A percentile compares a stretch with the other conserved stretches of the same genome.
Conservation (phyloP, 139 green algal species). For the Chlamydomonas schloesseri region DNA sequence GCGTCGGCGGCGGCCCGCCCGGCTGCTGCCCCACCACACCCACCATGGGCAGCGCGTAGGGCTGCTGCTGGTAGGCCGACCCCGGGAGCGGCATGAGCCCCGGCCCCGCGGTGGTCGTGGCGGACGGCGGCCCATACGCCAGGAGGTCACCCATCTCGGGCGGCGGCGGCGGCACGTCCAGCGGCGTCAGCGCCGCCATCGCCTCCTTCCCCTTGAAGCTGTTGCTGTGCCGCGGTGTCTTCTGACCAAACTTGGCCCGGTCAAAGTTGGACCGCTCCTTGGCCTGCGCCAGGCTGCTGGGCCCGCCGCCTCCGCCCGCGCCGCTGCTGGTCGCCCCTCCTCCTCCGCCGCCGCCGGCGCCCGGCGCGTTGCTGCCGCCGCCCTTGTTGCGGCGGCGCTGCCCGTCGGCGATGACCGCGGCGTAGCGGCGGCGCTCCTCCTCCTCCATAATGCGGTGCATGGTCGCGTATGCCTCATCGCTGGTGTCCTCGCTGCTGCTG, state of each 20-base stretch:
- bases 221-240: constrained; percentile 13
- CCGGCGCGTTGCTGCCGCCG: not conserved
- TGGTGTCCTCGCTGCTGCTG: constrained; percentile 69
- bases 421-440: constrained; percentile 51
- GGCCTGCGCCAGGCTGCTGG: not conserved
- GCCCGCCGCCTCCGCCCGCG: not conserved
- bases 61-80: not conserved
- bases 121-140: not conserved
- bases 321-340: not conserved
- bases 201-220: constrained; percentile 19
- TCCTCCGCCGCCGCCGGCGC: not conserved
- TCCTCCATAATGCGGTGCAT: constrained; percentile 57
- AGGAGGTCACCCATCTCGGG: not conserved
- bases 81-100: not conserved
- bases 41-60: constrained; percentile 17
- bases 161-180: not conserved
- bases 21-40: not conserved
- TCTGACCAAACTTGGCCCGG: constrained; percentile 23
- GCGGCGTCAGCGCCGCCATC: not conserved
- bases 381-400: constrained; percentile 55
- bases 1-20: not conserved
- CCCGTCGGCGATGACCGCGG: constrained; percentile 41
- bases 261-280: not conserved
- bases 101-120: not conserved
- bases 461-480: constrained; percentile 50